phyloP scores from a whole-genome alignment of 75 land plant genomes.

The Ceratopteris richardii region DNA sequence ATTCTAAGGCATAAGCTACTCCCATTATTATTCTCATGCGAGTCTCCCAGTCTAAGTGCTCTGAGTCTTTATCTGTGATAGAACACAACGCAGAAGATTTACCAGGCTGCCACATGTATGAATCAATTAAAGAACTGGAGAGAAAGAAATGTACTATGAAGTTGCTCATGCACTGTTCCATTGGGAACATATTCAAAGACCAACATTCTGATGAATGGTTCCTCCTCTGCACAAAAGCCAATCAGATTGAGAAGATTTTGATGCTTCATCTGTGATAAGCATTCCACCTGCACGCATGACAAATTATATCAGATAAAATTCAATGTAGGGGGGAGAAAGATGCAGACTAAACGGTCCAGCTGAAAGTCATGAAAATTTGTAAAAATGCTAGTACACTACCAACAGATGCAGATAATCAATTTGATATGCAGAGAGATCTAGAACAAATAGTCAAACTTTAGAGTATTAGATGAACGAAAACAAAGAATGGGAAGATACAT shows the following conservation, averaged over 20 bases:
- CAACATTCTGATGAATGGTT: constrained; percentile 81
- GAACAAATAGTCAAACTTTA: no score
- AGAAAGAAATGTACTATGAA: constrained; percentile 57
- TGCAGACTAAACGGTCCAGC: no score
- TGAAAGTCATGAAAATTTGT: no score
- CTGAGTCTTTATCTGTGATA: constrained; percentile 59
- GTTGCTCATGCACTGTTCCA: constrained; percentile 80
- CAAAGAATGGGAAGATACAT: no score
- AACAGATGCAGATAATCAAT: no score
- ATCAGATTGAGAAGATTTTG: constrained; percentile 83
- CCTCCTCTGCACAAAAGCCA: constrained; percentile 77
- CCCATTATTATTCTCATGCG: constrained; percentile 83
- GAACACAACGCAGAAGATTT: not conserved
- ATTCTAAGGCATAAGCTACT: constrained; percentile 59
- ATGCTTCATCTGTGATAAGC: constrained; percentile 75
- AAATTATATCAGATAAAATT: no score
- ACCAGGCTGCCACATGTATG: not conserved
- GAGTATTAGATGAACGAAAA: not conserved
- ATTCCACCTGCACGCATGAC: constrained; percentile 44
- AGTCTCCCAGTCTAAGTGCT: constrained; percentile 63
- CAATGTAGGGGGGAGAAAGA: no score
- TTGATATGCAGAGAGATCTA: no score
- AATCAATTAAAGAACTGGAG: not conserved
- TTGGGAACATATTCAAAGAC: constrained; percentile 92
- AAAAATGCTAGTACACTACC: no score